Percentiles rank a stretch among this genome's conserved stretches.
phyloP scores from a whole-genome alignment of 2,329 filamentous ascomycete species.

The Camillea tinctor region DNA sequence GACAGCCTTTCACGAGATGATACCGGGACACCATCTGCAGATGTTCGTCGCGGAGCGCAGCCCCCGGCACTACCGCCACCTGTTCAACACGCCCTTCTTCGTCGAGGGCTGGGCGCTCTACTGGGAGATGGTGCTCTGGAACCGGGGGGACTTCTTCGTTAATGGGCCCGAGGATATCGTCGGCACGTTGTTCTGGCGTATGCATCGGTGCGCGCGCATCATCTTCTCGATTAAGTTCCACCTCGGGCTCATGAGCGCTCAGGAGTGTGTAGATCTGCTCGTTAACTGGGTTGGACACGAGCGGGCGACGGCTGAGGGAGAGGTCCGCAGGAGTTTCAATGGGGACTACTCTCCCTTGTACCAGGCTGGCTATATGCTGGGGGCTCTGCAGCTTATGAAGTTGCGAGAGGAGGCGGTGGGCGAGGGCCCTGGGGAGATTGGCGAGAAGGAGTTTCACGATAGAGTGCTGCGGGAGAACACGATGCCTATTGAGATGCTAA shows the following conservation, averaged over 20 bases:
- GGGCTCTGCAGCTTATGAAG: constrained; percentile 54
- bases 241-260: constrained; percentile 51
- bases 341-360: constrained; percentile 58
- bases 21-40: constrained; percentile 58
- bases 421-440: constrained; percentile 29
- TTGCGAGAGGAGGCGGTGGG: constrained; percentile 49
- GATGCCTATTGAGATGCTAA: constrained; percentile 55
- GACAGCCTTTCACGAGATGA: constrained; percentile 62
- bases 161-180: constrained; percentile 49
- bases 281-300: constrained; percentile 59
- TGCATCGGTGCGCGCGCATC: constrained; percentile 61
- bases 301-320: constrained; percentile 57
- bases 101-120: constrained; percentile 63
- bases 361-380: constrained; percentile 59
- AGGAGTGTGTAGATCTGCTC: constrained; percentile 56
- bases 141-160: constrained; percentile 49
- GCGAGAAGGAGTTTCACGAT: constrained; percentile 58
- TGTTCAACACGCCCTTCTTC: constrained; percentile 59
- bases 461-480: constrained; percentile 47
- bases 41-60: constrained; percentile 45
- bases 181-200: constrained; percentile 61
- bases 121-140: constrained; percentile 60
- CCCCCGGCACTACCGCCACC: constrained; percentile 44
- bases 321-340: constrained; percentile 55
- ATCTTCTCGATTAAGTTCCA: constrained; percentile 59